Conservation (phyloP, 208 protist genomes). For the Kentomonas sorsogonicus region DNA sequence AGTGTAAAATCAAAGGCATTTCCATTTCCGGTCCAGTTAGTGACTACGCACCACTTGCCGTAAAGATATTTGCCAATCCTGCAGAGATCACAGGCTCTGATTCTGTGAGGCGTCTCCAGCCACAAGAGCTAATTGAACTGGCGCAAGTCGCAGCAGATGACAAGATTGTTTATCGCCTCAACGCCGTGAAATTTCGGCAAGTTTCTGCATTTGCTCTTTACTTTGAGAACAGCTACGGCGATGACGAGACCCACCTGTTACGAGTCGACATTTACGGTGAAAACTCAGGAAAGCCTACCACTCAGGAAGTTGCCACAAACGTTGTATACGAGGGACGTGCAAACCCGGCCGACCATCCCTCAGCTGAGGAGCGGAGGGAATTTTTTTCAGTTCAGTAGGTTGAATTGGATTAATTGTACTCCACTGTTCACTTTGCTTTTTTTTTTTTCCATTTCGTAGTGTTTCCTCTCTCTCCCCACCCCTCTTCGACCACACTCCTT, state of each 20-base stretch:
- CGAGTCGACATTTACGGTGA: conserved; percentile 85
- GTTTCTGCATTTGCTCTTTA: conserved; percentile 50
- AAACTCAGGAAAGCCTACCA: conserved; percentile 47
- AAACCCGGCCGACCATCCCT: conserved; percentile 81
- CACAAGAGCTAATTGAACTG: conserved; percentile 73
- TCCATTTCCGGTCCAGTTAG: conserved; percentile 50
- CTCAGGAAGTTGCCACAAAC: conserved; percentile 72
- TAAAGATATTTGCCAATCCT: conserved; percentile 79
- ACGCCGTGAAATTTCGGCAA: conserved; percentile 55
- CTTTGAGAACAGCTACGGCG: conserved; percentile 73
- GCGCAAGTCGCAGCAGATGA: conserved; percentile 52
- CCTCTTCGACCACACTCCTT: not conserved
- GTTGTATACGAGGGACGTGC: conserved; percentile 75
- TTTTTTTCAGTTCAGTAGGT: not conserved
- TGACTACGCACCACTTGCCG: conserved; percentile 48
- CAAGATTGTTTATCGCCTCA: conserved; percentile 72
- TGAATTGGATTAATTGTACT: not conserved
- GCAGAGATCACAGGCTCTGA: conserved; percentile 59
- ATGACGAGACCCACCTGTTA: conserved; percentile 65
- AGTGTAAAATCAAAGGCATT: conserved; percentile 60
- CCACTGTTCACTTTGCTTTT: not conserved
- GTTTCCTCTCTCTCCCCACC: not conserved
- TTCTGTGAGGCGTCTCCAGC: conserved; percentile 60
- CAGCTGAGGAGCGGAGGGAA: conserved; percentile 24
- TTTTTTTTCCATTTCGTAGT: conserved; percentile 9